A percentile compares a stretch with the other conserved stretches of the same genome.
Conservation (phyloP, 345 rosid species). For the Hibiscus tridactylites region DNA sequence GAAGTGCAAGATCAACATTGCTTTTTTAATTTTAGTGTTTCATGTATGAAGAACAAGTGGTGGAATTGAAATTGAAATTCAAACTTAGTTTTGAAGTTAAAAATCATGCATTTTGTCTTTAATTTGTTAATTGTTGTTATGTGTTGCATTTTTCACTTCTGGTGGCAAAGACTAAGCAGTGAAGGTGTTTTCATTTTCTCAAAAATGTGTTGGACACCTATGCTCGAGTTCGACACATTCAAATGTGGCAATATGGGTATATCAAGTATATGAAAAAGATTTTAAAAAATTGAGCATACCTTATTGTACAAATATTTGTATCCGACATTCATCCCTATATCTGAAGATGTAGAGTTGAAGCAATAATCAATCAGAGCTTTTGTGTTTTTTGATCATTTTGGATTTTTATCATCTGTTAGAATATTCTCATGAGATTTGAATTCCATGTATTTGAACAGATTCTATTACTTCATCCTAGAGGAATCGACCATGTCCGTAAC, state of each 20-base stretch:
- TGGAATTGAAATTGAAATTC: neutral
- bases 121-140: neutral
- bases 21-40: neutral
- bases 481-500: conserved; percentile 30
- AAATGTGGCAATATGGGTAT: neutral
- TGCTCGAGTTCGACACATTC: neutral
- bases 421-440: neutral
- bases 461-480: conserved; percentile 29
- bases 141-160: neutral
- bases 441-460: conserved; percentile 25
- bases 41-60: neutral
- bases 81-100: neutral
- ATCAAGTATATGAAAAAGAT: neutral
- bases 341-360: neutral
- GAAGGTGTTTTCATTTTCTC: neutral
- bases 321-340: neutral
- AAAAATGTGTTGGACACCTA: neutral
- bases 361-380: neutral
- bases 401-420: neutral
- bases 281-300: neutral
- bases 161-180: neutral
- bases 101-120: neutral
- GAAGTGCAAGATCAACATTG: neutral
- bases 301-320: neutral
- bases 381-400: neutral